Evolutionary conservation across 2,329 filamentous ascomycete genomes (phyloP).

Genomic region (Xylaria sp.): DNA sequence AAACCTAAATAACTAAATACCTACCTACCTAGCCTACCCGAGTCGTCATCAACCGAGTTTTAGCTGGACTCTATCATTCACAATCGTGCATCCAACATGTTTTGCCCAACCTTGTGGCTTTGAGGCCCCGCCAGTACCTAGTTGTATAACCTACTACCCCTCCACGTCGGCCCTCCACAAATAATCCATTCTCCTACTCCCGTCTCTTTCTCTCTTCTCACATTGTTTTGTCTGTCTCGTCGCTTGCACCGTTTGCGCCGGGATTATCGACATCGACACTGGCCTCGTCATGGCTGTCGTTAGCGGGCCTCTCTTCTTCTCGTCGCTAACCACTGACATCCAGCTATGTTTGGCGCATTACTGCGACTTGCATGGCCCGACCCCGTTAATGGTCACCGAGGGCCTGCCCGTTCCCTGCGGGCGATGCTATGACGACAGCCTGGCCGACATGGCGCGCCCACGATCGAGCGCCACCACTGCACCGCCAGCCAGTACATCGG

Average conservation of each 20-base stretch:
- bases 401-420: slow-evolving; percentile 66
- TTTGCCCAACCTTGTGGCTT: slow-evolving; percentile 18
- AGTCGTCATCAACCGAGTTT: too few relatives aligned
- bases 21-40: too few relatives aligned
- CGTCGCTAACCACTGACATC: slow-evolving; percentile 49
- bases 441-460: slow-evolving; percentile 45
- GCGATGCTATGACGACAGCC: slow-evolving; percentile 59
- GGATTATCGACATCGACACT: slow-evolving; percentile 13
- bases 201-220: background rate
- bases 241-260: slow-evolving; percentile 11
- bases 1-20: background rate
- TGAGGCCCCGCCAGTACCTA: slow-evolving; percentile 17
- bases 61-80: background rate
- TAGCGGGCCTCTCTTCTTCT: slow-evolving; percentile 32
- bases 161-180: too few relatives aligned
- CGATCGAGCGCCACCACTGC: slow-evolving; percentile 48
- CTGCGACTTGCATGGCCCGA: slow-evolving; percentile 73
- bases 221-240: background rate
- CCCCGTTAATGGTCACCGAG: slow-evolving; percentile 73
- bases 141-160: too few relatives aligned
- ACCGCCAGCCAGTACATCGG: slow-evolving; percentile 41
- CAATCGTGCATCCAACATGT: slow-evolving; percentile 13
- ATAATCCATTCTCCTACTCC: background rate
- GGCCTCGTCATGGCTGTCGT: slow-evolving; percentile 36
- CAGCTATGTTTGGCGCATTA: slow-evolving; percentile 74